Base-by-base conservation (phyloP, 1,284 basidiomycete genomes). In the Peniophora sp. region DNA sequence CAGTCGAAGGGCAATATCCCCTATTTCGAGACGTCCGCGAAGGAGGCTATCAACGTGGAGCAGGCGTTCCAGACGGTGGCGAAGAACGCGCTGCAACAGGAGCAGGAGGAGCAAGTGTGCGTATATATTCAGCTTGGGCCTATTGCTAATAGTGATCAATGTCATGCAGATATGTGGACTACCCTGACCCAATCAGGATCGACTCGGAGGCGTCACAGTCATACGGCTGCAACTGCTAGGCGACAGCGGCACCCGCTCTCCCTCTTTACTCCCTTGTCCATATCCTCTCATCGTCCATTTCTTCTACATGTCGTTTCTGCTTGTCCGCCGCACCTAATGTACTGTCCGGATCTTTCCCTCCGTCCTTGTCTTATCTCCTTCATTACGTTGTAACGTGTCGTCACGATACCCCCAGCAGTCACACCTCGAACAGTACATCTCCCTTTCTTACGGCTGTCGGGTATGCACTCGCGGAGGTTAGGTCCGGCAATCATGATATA, bases 1-100 rank as follows among this genome's bases (percentile, higher is more conserved):
- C 95, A 99, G 66, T 89, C 92, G 56, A 99, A 99, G 74, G 97
- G 97, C 63, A 98, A 98, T 71, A 98, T 99, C 60, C 97, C 97
- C 14, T 99, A 99, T 72, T 99, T 99, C 69, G 97, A 99, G 75
- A 99, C 97, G 1, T 98, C 96, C 10, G 97, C 97, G 42, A 99
- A 99, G 74, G 97, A 99, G 69, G 96, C 97, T 17, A 98, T 99
- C 78, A 99, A 99, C 62, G 96, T 99, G 52, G 97, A 99, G 68
- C 95, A 98, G 70, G 97, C 97, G 3, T 99, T 99, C 85, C 95
- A 97, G 70, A 97, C 96, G 2, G 96, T 98, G 56, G 96, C 96
- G 15, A 95, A 96, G 85, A 98, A 97, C 65, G 97, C 97, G 3
- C 73, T 99, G 57, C 92, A 93, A 66, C 96, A 97, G 72, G 97